Evolutionary conservation across 2,329 filamentous ascomycete species (phyloP), one percentile per base, ranked within the genome.

Genomic region (Phaeomoniella chlamydospora): DNA sequence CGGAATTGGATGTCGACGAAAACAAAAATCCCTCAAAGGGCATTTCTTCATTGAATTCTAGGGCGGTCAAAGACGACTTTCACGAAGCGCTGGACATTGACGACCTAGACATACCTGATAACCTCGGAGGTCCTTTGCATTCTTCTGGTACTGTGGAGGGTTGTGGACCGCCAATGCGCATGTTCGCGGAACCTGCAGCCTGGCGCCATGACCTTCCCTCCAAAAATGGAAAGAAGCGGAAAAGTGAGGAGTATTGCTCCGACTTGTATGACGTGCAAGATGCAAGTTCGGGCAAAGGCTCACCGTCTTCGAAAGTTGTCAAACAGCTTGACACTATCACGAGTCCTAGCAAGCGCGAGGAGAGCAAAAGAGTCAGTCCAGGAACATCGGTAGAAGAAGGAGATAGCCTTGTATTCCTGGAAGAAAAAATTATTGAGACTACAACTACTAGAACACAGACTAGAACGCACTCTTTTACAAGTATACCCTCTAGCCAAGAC

Each of bases 221-320:
- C 14, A 57, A 54, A 36, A 55, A 53, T 42, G 60, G 60, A 4
- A 64, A 59, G 45, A 68, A 67, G 45, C 53, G 64, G 35, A 67
- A 65, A 45, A 67, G 63, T 41, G 57, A 65, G 15, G 64, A 67
- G 39, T 61, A 62, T 37, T 49, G 52, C 26, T 55, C 51, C 4
- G 57, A 61, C 38, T 46, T 58, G 15, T 39, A 26, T 26, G 22
- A n/a, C 22, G 6, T 26, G 6, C 6, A n/a, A 26, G n/a, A n/a
- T n/a, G n/a, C n/a, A n/a, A n/a, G n/a, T n/a, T n/a, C n/a, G n/a
- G n/a, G n/a, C n/a, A n/a, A n/a, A n/a, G n/a, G n/a, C n/a, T n/a
- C n/a, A n/a, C n/a, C n/a, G n/a, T n/a, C n/a, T n/a, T n/a, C n/a
- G n/a, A n/a, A n/a, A n/a, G n/a, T n/a, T n/a, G n/a, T n/a, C n/a